A percentile compares a stretch with the other conserved stretches of the same genome.
phyloP scores from a whole-genome alignment of 805 yeast species.

The Yarrowia sp. region DNA sequence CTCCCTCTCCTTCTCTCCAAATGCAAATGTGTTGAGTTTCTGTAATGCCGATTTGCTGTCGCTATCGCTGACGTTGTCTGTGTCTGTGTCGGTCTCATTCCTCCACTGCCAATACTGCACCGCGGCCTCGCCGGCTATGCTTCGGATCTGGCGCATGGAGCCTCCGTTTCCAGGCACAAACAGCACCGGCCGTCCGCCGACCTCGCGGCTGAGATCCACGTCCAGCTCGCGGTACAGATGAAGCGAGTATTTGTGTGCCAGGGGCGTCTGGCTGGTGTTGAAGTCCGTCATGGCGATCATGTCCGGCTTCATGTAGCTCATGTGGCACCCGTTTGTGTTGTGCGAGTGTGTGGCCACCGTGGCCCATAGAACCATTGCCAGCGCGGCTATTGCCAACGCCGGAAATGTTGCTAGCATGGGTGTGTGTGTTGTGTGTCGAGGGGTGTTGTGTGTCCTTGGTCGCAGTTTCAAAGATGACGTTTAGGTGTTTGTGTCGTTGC shows the following conservation, averaged over 20 bases:
- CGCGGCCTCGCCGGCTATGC: constrained; percentile 61
- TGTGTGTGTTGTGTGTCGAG: not conserved
- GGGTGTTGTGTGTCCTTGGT: not conserved
- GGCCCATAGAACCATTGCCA: constrained; percentile 22
- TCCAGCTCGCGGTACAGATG: constrained; percentile 84
- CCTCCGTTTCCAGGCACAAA: constrained; percentile 97
- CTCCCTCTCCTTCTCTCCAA: not conserved
- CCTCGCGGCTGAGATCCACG: constrained; percentile 51
- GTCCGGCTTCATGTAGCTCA: constrained; percentile 38
- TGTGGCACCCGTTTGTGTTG: constrained; percentile 28
- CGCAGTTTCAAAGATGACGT: no score
- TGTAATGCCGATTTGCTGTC: not conserved
- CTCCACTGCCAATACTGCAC: constrained; percentile 13
- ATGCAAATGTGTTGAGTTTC: constrained; percentile 13
- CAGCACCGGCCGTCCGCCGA: constrained; percentile 79
- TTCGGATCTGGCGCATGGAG: constrained; percentile 80
- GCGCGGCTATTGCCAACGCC: constrained; percentile 5
- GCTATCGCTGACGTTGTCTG: not conserved
- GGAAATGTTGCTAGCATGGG: constrained; percentile 2
- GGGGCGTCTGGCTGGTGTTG: constrained; percentile 69
- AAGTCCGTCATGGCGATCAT: constrained; percentile 56
- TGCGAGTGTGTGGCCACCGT: constrained; percentile 13
- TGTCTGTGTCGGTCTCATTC: not conserved
- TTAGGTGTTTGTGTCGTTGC: not conserved
- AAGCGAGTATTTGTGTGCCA: constrained; percentile 80